Base-by-base conservation (phyloP, 2,329 filamentous ascomycete species). In the Talaromyces funiculosus region DNA sequence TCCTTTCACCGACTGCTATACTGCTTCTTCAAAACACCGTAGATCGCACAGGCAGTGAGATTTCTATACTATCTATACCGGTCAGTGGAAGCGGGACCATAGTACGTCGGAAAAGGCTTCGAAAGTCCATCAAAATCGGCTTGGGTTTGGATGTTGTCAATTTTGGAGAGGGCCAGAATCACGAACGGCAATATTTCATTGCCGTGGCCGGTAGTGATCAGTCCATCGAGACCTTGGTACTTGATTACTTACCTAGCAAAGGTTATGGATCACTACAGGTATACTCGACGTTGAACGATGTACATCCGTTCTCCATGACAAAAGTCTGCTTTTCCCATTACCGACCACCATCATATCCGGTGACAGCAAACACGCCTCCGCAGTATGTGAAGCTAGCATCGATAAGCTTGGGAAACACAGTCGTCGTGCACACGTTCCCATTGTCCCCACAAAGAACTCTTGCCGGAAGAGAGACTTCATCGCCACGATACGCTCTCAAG, bases 151-250 rank as follows among this genome's bases (percentile, higher is more conserved):
- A 94, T 55, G 85, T 93, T 54, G 86, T 86, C 62, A 85, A 87
- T 61, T 81, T 97, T 9, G 81, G 83, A 9, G 77, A 83, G 6
- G 49, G 53, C 22, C 73, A 80, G 4, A 75, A 81, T 1, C 78
- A 85, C 56, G 86, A 89, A 62, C 84, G 87, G 51, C 91, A 97
- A 74, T 89, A 91, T 65, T 84, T 89, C 51, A 82, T 96, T 65
- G 92, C 92, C 6, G 85, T 95, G 14, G 89, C 90, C 2, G 88
- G 88, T 8, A 88, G 89, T 67, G 90, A 95, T 72, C 86, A 86
- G 62, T 91, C 90, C 10, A 87, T 96, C 65, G 85, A 84, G 4
- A 77, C 96, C 29, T 89, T 87, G 73, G 92, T 90, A 0, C 77
- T 96, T 61, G 89, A 95, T 65, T 89, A 90, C 70, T 71, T 77